These are phyloP conservation scores for Houttuynia cordata DNA, from an alignment of 164 flowering plant genomes.

Conservation along the genomic window DNA sequence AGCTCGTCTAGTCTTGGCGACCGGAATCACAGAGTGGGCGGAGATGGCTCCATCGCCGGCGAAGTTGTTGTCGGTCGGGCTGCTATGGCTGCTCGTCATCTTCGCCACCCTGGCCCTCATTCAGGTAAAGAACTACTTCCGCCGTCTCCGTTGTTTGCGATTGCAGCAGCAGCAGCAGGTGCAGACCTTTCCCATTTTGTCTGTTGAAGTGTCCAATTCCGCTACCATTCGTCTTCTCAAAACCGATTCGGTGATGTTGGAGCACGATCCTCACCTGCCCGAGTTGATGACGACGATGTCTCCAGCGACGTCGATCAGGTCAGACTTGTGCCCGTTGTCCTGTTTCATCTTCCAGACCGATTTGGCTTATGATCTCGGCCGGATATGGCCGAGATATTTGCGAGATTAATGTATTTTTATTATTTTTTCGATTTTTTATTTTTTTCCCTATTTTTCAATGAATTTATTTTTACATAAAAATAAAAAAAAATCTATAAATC, in stretches of 20 bases:
- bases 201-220: neutral
- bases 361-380: no score
- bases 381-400: no score
- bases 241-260: constrained; percentile 1
- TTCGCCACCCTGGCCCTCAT: neutral
- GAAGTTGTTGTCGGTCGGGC: neutral
- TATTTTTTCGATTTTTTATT: no score
- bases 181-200: neutral
- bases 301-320: neutral
- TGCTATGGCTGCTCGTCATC: neutral
- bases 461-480: no score
- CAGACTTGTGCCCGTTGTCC: neutral
- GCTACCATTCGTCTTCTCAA: neutral
- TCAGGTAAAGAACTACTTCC: neutral
- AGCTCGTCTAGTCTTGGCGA: no score
- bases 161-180: no score
- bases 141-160: neutral
- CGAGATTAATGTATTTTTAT: no score
- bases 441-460: no score
- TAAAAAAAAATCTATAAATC: no score
- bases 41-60: neutral
- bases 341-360: no score
- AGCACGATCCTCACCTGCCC: neutral
- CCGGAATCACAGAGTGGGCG: no score
- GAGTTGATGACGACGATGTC: neutral